Conservation (phyloP, 2,329 filamentous ascomycete genomes). For the Penicillium sp. region DNA sequence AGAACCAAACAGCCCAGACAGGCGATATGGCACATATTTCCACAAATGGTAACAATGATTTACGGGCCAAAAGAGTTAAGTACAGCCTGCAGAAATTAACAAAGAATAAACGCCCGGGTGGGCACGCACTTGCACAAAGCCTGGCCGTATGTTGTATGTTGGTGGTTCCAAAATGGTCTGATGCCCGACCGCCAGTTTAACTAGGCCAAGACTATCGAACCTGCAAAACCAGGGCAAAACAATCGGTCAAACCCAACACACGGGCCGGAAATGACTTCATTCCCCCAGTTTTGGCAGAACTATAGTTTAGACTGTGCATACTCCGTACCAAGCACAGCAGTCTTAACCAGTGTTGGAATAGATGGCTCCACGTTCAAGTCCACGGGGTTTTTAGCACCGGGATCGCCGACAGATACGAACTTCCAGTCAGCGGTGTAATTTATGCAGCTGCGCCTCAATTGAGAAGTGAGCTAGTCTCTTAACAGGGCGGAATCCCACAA, state of each 20-base stretch:
- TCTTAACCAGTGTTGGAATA: not conserved
- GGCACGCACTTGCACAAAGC: not conserved
- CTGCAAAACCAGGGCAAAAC: not conserved
- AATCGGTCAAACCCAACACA: conserved; percentile 5
- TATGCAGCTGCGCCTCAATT: conserved; percentile 14
- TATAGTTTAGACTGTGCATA: conserved; percentile 7
- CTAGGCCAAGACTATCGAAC: not conserved
- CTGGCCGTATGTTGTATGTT: not conserved
- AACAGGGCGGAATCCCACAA: not conserved
- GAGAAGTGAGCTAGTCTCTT: not conserved
- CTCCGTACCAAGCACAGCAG: not conserved
- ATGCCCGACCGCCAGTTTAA: conserved; percentile 7
- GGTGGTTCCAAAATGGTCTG: not conserved
- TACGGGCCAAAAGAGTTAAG: not conserved
- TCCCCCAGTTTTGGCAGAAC: not conserved
- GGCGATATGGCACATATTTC: not conserved
- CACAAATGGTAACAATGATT: not conserved
- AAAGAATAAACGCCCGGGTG: not conserved
- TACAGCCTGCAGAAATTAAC: not conserved
- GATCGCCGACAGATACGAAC: conserved; percentile 22
- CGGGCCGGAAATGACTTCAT: conserved; percentile 4
- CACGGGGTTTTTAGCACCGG: conserved; percentile 13
- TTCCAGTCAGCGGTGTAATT: conserved; percentile 19
- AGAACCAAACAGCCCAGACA: not conserved
- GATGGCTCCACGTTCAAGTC: not conserved